phyloP scores from a whole-genome alignment of 805 yeast species.

The Sugiyamaella smithiae region DNA sequence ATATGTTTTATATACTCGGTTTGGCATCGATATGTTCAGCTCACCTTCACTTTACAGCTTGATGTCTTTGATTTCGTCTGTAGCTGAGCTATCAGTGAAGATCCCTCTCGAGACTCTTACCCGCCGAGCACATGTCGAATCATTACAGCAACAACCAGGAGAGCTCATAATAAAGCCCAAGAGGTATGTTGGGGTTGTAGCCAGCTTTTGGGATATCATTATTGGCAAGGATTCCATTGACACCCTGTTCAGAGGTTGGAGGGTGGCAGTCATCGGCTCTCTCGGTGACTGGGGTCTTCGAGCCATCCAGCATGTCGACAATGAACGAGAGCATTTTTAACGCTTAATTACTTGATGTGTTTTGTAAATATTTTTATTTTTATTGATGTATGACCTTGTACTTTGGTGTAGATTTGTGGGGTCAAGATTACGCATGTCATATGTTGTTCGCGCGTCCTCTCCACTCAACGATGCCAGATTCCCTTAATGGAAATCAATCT shows the following conservation, averaged over 20 bases:
- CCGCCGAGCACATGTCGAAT: slow-evolving; percentile 77
- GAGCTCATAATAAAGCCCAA: slow-evolving; percentile 56
- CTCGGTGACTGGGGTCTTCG: slow-evolving; percentile 73
- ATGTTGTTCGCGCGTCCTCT: too few species aligned
- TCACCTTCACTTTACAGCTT: slow-evolving; percentile 60
- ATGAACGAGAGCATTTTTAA: slow-evolving; percentile 23
- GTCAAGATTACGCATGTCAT: too few species aligned
- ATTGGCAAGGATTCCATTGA: slow-evolving; percentile 44
- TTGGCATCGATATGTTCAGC: slow-evolving; percentile 64
- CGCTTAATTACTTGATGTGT: too few species aligned
- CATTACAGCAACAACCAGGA: slow-evolving; percentile 37
- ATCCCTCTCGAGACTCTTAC: slow-evolving; percentile 86
- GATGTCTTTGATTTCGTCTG: slow-evolving; percentile 56
- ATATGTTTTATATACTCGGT: slow-evolving; percentile 53
- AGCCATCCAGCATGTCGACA: slow-evolving; percentile 22
- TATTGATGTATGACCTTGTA: too few species aligned
- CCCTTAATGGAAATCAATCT: neutral
- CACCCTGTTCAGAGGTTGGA: slow-evolving; percentile 83
- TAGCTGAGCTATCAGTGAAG: slow-evolving; percentile 67
- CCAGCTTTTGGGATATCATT: slow-evolving; percentile 50
- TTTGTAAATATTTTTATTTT: too few species aligned
- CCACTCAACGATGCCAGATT: too few species aligned
- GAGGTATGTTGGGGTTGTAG: slow-evolving; percentile 53
- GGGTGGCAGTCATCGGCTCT: slow-evolving; percentile 74
- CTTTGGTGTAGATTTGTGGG: too few species aligned